Base-by-base conservation (phyloP, 108 stramenopile species). In the Fistulifera pelliculosa region DNA sequence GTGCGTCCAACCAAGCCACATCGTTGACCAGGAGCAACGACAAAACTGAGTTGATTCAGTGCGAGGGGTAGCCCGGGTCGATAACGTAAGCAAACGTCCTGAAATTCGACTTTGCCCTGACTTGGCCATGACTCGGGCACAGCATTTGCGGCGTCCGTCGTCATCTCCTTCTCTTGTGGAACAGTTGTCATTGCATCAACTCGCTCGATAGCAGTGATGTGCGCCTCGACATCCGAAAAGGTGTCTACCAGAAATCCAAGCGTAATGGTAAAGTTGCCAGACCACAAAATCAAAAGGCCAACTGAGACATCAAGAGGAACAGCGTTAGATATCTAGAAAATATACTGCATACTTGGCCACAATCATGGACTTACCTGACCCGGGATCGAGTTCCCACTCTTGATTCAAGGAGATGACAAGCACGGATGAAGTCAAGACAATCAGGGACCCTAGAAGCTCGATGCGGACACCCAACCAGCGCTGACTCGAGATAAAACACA, bases 391-490 rank as follows among this genome's bases (percentile, higher is more conserved):
- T 0, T 47, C 47, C 15, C 85, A 49, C 15, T 49, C 28, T 23
- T 72, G 67, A 54, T 84, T 83, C 62, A 87, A 70, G 47, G 60
- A 62, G 15, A 87, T 64, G 0, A 88, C 69, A 0, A 91, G 56
- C 1, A 81, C 27, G 4, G 68, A 60, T 19, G 87, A 69, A 19
- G 68, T 26, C 28, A 91, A 60, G 39, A 90, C 83, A 19, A 87
- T 60, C 11, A 68, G n/a, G 18, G 74, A 76, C 13, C 90, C 91
- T 11, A 90, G 75, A 24, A 89, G 28, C 52, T 93, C 90, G 49
- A 93, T 82, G 16, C 95, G 66, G 12, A 87, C 43, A 11, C 83
- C 86, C 15, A 96, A 56, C 95, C 95, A 96, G 41, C 84, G 50
- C 19, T 85, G 90, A 22, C 79, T 81, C 26, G 90, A 69, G 27